Conservation (phyloP, 2,329 filamentous ascomycete genomes). For the Aspergillus puulaauensis region DNA sequence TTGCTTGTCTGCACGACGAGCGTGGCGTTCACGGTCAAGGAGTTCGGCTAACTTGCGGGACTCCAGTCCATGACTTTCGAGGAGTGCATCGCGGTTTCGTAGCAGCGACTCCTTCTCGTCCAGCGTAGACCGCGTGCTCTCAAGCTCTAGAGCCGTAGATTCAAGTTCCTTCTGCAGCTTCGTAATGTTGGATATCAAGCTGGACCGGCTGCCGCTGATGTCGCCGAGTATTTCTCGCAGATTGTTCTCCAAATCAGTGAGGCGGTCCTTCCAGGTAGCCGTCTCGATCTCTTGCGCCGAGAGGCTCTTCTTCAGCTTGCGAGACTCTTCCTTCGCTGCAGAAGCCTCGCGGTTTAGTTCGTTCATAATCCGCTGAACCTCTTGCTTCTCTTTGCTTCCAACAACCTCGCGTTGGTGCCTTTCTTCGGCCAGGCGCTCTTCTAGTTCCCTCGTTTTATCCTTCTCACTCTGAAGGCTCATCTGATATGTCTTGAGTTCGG, state of each 20-base stretch:
- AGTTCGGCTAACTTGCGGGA: slow-evolving; percentile 80
- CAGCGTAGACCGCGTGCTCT: slow-evolving; percentile 71
- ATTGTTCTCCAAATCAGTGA: slow-evolving; percentile 86
- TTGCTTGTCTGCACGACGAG: slow-evolving; percentile 80
- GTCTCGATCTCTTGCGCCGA: slow-evolving; percentile 84
- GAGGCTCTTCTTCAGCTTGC: slow-evolving; percentile 77
- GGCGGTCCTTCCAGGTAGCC: slow-evolving; percentile 83
- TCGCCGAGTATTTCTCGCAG: slow-evolving; percentile 85
- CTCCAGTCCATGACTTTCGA: slow-evolving; percentile 87
- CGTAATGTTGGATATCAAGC: slow-evolving; percentile 79
- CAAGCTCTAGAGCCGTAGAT: slow-evolving; percentile 77
- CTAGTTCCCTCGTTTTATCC: slow-evolving; percentile 70
- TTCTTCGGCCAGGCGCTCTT: slow-evolving; percentile 75
- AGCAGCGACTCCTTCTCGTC: slow-evolving; percentile 90
- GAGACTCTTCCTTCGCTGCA: slow-evolving; percentile 79
- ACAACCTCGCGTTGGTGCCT: slow-evolving; percentile 83
- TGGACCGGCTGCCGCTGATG: slow-evolving; percentile 79
- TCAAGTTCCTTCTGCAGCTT: slow-evolving; percentile 88
- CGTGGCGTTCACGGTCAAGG: slow-evolving; percentile 84
- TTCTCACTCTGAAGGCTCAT: slow-evolving; percentile 79
- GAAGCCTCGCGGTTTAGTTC: slow-evolving; percentile 85
- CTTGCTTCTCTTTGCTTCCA: slow-evolving; percentile 86
- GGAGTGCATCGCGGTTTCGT: slow-evolving; percentile 80
- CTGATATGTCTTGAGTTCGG: slow-evolving; percentile 75
- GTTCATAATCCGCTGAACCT: slow-evolving; percentile 89